Conservation (phyloP, 2,329 filamentous ascomycete genomes). For the Paradendryphiella salina region DNA sequence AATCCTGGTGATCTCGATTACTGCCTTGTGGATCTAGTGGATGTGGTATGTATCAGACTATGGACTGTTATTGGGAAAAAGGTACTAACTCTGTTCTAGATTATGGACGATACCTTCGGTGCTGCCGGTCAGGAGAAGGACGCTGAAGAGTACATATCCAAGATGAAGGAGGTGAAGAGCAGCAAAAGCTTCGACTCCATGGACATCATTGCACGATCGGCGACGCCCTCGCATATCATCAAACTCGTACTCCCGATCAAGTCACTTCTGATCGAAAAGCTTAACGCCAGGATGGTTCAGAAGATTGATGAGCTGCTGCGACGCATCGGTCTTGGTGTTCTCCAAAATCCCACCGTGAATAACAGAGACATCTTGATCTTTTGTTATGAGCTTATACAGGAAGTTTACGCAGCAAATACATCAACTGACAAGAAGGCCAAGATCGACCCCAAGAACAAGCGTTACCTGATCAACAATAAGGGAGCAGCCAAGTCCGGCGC, state of each 20-base stretch:
- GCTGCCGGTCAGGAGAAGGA: slow-evolving; percentile 93
- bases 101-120: slow-evolving; percentile 98
- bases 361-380: slow-evolving; percentile 86
- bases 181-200: slow-evolving; percentile 98
- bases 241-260: slow-evolving; percentile 79
- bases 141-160: slow-evolving; percentile 89
- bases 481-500: slow-evolving; percentile 74
- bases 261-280: slow-evolving; percentile 76
- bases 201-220: slow-evolving; percentile 84
- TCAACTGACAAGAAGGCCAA: slow-evolving; percentile 41
- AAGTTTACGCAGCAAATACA: slow-evolving; percentile 71
- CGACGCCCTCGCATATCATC: slow-evolving; percentile 73
- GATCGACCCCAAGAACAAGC: slow-evolving; percentile 56
- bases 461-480: slow-evolving; percentile 77
- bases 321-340: slow-evolving; percentile 78
- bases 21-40: slow-evolving; percentile 75
- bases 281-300: slow-evolving; percentile 78
- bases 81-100: not conserved
- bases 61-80: not conserved
- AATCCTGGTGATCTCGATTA: slow-evolving; percentile 86
- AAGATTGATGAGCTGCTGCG: slow-evolving; percentile 90
- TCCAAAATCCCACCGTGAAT: slow-evolving; percentile 78
- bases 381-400: slow-evolving; percentile 90
- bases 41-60: slow-evolving; percentile 55
- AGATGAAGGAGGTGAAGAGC: slow-evolving; percentile 97